Base-by-base conservation (phyloP, 352 stramenopile species). In the Phytopythium cucurbitacearum region DNA sequence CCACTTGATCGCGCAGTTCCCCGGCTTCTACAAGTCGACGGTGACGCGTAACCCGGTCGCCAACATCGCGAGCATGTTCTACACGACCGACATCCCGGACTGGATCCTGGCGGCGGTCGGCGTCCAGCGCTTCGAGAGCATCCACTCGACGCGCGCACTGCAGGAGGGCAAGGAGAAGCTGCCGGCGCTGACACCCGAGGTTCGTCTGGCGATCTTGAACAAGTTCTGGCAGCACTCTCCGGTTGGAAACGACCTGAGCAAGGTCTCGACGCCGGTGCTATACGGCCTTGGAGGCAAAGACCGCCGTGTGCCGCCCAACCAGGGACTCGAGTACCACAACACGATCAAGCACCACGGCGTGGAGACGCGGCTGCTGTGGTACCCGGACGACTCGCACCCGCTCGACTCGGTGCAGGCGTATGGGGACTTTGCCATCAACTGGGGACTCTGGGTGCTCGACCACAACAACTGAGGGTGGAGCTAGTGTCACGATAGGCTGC, bases 41-140 rank as follows among this genome's bases (percentile, higher is more conserved):
- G 85, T 89, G 32, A 71, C 86, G 47, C 76, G 86, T 40, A 98
- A 98, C 70, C 94, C 92, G 3, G 92, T 97, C 5, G 95, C 85
- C 0, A 98, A 98, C 70, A 95, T 99, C 59, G 79, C 92, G 28
- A 89, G 76, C 37, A 91, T 97, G 83, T 88, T 97, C 39, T 97
- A 91, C 64, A 80, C 81, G 15, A 98, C 89, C 12, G 96, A 99
- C 70, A 99, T 99, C 70, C 89, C 92, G n/a, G 96, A 98, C 57
- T 98, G 95, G 95, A 93, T 80, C 28, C 83, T 97, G 34, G 93
- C 97, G 48, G 85, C 81, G 48, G 64, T 87, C 45, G 91, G 92
- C 0, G 64, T 94, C 37, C 66, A 81, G 21, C 73, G 74, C 9
- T 98, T 98, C 48, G 80, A 98, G 54, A 89, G 76, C n/a, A 84